These are phyloP conservation scores for Amylocarpus encephaloides DNA, from an alignment of 2,329 filamentous ascomycete genomes.

Conservation along the genomic window DNA sequence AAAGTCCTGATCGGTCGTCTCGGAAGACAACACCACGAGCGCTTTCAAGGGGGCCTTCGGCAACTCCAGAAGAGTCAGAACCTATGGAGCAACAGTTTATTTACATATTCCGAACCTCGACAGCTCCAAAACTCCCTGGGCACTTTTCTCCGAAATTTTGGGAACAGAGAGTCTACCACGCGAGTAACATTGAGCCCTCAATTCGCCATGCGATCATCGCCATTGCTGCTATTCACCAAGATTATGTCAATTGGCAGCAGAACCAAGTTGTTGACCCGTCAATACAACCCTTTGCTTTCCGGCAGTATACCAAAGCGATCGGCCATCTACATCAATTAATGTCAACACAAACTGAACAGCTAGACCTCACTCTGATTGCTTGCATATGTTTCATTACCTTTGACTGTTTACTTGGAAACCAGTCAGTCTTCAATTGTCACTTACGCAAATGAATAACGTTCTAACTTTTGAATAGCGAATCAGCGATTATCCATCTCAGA, in stretches of 20 bases:
- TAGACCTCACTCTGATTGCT: slow-evolving; percentile 47
- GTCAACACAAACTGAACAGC: slow-evolving; percentile 18
- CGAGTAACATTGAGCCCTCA: slow-evolving; percentile 20
- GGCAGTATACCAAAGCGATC: slow-evolving; percentile 52
- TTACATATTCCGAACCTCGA: slow-evolving; percentile 23
- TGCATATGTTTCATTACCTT: slow-evolving; percentile 62
- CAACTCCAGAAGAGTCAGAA: slow-evolving; percentile 10
- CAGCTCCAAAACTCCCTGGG: slow-evolving; percentile 21
- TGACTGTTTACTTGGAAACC: slow-evolving; percentile 36
- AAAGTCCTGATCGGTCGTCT: slow-evolving; percentile 5
- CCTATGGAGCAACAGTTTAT: slow-evolving; percentile 20
- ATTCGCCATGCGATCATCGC: slow-evolving; percentile 27
- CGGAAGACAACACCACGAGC: slow-evolving; percentile 1
- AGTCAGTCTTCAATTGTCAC: slow-evolving; percentile 12
- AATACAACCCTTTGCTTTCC: slow-evolving; percentile 42
- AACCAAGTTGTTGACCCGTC: slow-evolving; percentile 33
- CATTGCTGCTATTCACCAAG: slow-evolving; percentile 27
- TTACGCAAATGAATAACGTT: neutral
- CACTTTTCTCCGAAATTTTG: slow-evolving; percentile 26
- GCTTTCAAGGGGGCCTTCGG: slow-evolving; percentile 1
- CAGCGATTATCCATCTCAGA: slow-evolving; percentile 26
- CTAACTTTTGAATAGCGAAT: slow-evolving; percentile 17
- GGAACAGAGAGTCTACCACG: slow-evolving; percentile 22
- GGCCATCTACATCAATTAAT: slow-evolving; percentile 28
- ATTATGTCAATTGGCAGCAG: slow-evolving; percentile 36